Conservation (phyloP, 1,284 basidiomycete genomes). For the Irpex sp. region DNA sequence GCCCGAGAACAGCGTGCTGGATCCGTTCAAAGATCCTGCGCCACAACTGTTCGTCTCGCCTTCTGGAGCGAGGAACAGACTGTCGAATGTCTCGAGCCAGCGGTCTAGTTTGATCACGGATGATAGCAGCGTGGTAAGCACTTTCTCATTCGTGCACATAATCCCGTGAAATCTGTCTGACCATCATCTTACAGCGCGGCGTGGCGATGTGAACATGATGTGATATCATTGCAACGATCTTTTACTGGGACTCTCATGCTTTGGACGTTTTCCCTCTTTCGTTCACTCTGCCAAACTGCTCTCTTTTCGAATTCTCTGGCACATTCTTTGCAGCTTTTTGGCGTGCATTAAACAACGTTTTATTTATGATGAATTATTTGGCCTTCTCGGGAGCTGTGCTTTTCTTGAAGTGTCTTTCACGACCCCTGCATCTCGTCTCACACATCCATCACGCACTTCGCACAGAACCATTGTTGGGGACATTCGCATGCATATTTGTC, state of each 20-base stretch:
- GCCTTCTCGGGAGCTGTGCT: not conserved
- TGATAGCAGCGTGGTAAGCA: not conserved
- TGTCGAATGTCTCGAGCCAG: constrained; percentile 8
- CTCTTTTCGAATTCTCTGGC: too few relatives aligned
- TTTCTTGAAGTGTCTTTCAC: not conserved
- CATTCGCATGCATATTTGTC: not conserved
- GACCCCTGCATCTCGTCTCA: not conserved
- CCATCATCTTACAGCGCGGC: constrained; percentile 1
- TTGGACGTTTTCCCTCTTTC: not conserved
- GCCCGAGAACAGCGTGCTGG: not conserved
- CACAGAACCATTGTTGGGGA: not conserved
- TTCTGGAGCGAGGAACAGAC: constrained; percentile 6
- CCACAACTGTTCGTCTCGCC: not conserved
- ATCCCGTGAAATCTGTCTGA: not conserved
- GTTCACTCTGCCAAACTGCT: not conserved
- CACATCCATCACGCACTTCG: not conserved
- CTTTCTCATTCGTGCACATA: not conserved
- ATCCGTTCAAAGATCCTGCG: constrained; percentile 7
- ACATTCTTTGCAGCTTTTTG: not conserved
- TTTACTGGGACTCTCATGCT: not conserved
- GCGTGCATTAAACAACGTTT: not conserved
- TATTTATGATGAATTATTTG: not conserved
- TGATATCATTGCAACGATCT: too few relatives aligned
- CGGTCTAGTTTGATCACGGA: not conserved
- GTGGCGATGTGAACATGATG: constrained; percentile 5